Evolutionary conservation across 306 rosid species (phyloP).

Genomic region (Vicia faba): DNA sequence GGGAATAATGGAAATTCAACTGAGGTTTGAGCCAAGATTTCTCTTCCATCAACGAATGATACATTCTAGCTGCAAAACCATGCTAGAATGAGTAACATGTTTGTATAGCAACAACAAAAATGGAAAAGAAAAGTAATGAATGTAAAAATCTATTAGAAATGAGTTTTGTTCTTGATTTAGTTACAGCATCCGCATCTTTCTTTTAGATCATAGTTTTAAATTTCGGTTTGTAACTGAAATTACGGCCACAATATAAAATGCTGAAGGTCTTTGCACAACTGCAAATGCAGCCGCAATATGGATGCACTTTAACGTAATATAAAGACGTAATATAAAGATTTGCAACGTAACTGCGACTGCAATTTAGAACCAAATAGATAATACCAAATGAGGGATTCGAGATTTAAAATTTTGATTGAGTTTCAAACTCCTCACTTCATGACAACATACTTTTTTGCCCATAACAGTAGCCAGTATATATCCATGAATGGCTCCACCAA

Average conservation of each 20-base stretch:
- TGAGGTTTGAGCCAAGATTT: constrained; percentile 42
- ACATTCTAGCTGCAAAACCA: constrained; percentile 39
- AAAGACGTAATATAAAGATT: neutral
- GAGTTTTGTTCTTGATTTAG: constrained; percentile 36
- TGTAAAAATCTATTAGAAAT: constrained; percentile 44
- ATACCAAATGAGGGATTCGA: neutral
- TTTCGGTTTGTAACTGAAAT: neutral
- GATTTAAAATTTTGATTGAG: constrained; percentile 17
- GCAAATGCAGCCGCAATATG: neutral
- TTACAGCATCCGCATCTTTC: constrained; percentile 35
- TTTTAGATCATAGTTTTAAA: constrained; percentile 7
- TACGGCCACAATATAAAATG: neutral
- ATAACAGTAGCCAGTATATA: constrained; percentile 51
- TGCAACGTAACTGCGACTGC: neutral
- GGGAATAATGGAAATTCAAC: constrained; percentile 39
- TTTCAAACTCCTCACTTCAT: constrained; percentile 56
- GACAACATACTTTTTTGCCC: constrained; percentile 52
- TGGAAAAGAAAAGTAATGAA: constrained; percentile 37
- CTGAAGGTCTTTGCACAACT: too few species aligned
- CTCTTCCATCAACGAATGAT: constrained; percentile 47
- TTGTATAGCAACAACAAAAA: constrained; percentile 52
- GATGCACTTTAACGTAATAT: too few species aligned
- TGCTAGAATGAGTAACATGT: constrained; percentile 46
- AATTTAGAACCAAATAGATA: neutral
- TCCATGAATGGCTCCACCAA: constrained; percentile 63